Percentiles rank a stretch among this genome's conserved stretches.
Conservation (phyloP, 1,139 yeast genomes). For the Zygosaccharomyces sapae region DNA sequence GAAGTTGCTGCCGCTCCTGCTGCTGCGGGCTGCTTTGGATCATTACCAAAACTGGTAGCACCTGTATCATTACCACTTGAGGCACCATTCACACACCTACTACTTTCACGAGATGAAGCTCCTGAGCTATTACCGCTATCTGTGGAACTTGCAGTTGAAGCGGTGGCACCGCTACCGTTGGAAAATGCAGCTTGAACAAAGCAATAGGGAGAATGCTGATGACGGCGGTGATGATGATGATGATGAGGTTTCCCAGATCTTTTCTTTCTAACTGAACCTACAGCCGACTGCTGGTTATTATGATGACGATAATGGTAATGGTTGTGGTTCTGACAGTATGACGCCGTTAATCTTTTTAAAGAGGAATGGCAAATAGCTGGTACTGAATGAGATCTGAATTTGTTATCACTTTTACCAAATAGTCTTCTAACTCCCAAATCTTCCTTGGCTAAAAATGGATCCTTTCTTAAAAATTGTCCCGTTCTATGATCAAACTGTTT, state of each 20-base stretch:
- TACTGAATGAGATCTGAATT: constrained; percentile 34
- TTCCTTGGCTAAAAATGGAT: not conserved
- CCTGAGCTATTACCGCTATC: constrained; percentile 1
- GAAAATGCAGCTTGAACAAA: constrained; percentile 2
- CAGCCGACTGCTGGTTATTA: constrained; percentile 3
- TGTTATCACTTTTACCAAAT: constrained; percentile 15
- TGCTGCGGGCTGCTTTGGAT: not conserved
- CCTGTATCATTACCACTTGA: constrained; percentile 2
- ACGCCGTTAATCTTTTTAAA: constrained; percentile 24
- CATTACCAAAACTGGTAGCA: constrained; percentile 4
- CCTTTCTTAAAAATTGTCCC: constrained; percentile 28
- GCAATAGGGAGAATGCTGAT: constrained; percentile 5
- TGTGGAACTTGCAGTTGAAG: not conserved
- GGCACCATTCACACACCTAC: not conserved
- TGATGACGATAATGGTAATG: constrained; percentile 14
- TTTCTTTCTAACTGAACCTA: constrained; percentile 3
- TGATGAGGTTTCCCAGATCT: constrained; percentile 1
- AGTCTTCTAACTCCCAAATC: constrained; percentile 6
- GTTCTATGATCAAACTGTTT: constrained; percentile 34
- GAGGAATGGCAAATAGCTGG: constrained; percentile 37
- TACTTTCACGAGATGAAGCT: not conserved
- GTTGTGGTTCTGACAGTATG: constrained; percentile 12
- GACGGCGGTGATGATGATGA: constrained; percentile 4
- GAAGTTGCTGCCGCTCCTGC: not conserved
- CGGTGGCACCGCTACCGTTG: not conserved